Percentiles rank a stretch among this genome's conserved stretches.
Conservation (phyloP, 1,284 basidiomycete genomes). For the Anthracocystis panici-leucophaei region DNA sequence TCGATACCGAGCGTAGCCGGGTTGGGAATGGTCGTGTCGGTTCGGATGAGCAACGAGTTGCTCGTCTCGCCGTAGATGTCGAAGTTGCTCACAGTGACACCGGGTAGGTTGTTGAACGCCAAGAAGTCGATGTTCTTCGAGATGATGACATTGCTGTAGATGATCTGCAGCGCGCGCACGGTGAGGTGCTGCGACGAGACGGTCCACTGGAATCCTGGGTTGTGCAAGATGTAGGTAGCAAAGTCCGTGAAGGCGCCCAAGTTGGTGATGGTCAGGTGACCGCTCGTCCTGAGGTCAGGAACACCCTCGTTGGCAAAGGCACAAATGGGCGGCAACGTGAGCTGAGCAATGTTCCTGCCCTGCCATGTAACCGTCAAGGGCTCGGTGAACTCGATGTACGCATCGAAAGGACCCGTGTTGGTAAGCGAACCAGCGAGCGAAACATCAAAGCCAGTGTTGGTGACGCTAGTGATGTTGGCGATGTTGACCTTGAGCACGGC, state of each 20-base stretch:
- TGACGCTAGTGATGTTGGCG: constrained; percentile 76
- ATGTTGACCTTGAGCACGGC: constrained; percentile 75
- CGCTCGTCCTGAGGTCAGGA: constrained; percentile 75
- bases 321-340: constrained; percentile 79
- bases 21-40: constrained; percentile 78
- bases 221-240: constrained; percentile 78
- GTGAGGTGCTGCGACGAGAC: constrained; percentile 77
- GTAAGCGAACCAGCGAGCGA: constrained; percentile 64
- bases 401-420: constrained; percentile 72
- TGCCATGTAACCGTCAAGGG: constrained; percentile 76
- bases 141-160: constrained; percentile 78
- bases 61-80: constrained; percentile 74
- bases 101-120: constrained; percentile 78
- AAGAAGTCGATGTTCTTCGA: constrained; percentile 78
- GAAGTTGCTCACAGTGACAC: constrained; percentile 77
- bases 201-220: constrained; percentile 78
- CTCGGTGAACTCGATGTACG: constrained; percentile 70
- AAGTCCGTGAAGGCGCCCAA: constrained; percentile 75
- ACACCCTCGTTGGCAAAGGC: constrained; percentile 78
- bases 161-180: constrained; percentile 78
- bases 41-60: constrained; percentile 79
- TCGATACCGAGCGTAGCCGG: constrained; percentile 79
- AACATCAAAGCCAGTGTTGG: constrained; percentile 69
- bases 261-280: constrained; percentile 67
- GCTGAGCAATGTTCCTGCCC: constrained; percentile 77